Conservation (phyloP, 139 green algal species). For the Asterochloris sp. region DNA sequence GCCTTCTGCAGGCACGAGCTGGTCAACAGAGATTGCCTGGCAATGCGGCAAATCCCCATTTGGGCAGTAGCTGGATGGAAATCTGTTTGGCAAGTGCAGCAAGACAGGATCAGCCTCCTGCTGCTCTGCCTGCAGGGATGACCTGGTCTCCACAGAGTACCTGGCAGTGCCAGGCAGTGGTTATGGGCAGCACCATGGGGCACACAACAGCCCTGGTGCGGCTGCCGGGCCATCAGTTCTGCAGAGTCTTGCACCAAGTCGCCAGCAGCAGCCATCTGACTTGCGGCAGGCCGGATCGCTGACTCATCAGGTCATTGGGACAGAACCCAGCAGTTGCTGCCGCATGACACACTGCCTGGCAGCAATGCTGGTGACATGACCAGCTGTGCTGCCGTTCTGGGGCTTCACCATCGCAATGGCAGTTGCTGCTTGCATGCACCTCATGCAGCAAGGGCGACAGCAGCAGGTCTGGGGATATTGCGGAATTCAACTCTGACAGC, state of each 20-base stretch:
- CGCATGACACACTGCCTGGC: background rate
- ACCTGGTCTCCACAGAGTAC: constrained; percentile 2
- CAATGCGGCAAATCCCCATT: too few species aligned
- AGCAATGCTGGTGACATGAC: background rate
- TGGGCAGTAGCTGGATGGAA: too few species aligned
- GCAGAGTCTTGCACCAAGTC: too few species aligned
- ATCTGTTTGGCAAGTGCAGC: too few species aligned
- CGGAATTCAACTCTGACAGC: too few species aligned
- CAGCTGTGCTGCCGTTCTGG: background rate
- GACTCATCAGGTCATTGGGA: background rate
- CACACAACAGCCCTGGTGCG: background rate
- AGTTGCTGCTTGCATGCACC: too few species aligned
- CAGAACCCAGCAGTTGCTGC: background rate
- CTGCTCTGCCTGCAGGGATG: background rate
- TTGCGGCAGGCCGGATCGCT: background rate
- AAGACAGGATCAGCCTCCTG: too few species aligned
- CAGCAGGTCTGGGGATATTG: too few species aligned
- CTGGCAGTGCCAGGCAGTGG: constrained; percentile 6
- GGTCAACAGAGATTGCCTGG: too few species aligned
- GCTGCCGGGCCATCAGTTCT: background rate
- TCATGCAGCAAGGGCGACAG: too few species aligned
- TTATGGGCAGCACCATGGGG: background rate
- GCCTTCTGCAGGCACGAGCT: too few species aligned
- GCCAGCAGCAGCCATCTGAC: background rate
- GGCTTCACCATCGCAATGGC: too few species aligned